Base-by-base conservation (phyloP, 331 rosid genomes). In the Pyrus hybrid region DNA sequence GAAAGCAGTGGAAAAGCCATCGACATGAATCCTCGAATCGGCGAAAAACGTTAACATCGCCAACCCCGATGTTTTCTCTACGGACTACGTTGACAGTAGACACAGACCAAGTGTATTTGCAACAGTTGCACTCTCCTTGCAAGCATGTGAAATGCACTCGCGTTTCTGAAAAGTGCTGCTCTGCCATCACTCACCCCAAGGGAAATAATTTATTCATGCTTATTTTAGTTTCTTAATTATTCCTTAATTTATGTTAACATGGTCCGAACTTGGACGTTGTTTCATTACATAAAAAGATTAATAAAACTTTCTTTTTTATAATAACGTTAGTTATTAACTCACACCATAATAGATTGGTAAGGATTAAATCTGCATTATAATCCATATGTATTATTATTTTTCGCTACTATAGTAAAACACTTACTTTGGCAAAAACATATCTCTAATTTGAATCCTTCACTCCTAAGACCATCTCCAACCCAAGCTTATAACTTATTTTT, bases 1-100 rank as follows among this genome's bases (percentile, higher is more conserved):
- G 45, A 56, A 49, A 64, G 79, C 77, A 63, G 80, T 81, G 74
- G 86, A 85, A 85, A 85, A 72, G 76, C 71, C 72, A 80, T 67
- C 76, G 85, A 69, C 83, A 53, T 8, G 67, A 57, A 22, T 35
- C 23, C 23, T 83, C 21, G 17, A 63, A 78, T 71, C 65, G 69
- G 79, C 74, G 61, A 82, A 78, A 63, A 80, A 65, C 73, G 54
- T 17, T 51, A 20, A 25, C 66, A 71, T 35, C 12, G 53, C 82
- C 81, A 72, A 33, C 37, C 18, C 73, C 14, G 22, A 29, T 18
- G 67, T 45, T 63, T 14, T 21, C 13, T 37, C 5, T 29, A 41
- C 64, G 25, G 35, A 64, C 43, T 26, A 37, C 28, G 47, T 37
- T 37, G 45, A 37, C 13, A 9, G 45, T 37, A 10, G 13, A 9